These are phyloP conservation scores for Artemisia tridentata DNA, from an alignment of 129 eudicot genomes.

Conservation along the genomic window DNA sequence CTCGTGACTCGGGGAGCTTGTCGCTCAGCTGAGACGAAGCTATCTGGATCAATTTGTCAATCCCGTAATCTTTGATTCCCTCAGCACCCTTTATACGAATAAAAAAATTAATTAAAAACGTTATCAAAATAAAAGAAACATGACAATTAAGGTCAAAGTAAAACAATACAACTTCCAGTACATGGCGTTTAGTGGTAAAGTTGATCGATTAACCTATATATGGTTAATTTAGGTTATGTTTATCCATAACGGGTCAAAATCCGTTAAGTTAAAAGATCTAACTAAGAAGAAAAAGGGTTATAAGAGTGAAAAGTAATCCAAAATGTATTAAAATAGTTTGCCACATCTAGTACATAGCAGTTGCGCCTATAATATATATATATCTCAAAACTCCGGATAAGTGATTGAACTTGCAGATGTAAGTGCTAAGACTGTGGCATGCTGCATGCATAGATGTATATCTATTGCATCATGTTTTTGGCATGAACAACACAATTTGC, in stretches of 20 bases:
- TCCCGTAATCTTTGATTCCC: conserved; percentile 66
- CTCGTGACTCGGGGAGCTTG: conserved; percentile 87
- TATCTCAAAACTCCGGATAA: neutral
- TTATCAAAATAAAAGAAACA: neutral
- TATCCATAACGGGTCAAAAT: neutral
- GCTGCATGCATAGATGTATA: neutral
- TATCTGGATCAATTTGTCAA: conserved; percentile 67
- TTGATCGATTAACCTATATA: too few species aligned
- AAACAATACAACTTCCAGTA: neutral
- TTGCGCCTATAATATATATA: neutral
- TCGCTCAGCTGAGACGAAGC: conserved; percentile 82
- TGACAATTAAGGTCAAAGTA: neutral
- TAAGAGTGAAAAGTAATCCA: neutral
- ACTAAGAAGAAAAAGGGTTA: neutral
- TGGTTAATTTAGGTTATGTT: neutral
- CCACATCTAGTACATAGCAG: neutral
- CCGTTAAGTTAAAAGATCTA: neutral
- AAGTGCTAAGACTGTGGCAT: neutral
- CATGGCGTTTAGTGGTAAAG: neutral
- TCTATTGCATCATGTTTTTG: neutral
- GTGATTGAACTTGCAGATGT: neutral
- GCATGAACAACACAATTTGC: neutral
- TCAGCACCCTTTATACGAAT: conserved; percentile 53
- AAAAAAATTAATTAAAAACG: neutral
- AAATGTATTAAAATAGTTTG: neutral